These are phyloP conservation scores for Alopecurus myosuroides DNA, from an alignment of 176 grass and related monocot genomes.

Conservation along the genomic window DNA sequence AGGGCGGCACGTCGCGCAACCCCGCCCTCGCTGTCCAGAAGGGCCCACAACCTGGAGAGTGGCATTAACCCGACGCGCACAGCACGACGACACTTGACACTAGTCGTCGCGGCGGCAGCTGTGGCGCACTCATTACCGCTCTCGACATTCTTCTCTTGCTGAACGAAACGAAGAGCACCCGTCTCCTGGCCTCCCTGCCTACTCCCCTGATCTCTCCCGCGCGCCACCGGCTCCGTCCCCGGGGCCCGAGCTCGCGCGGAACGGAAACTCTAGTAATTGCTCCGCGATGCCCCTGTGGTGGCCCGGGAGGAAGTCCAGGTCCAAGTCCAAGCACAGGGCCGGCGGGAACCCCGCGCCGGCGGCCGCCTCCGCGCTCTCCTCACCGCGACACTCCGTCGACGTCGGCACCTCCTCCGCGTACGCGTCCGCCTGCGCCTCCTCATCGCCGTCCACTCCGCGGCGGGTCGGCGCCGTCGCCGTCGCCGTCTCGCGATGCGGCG, in stretches of 20 bases:
- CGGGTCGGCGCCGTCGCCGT: background rate
- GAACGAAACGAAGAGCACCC: background rate
- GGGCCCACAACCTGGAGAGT: background rate
- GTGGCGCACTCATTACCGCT: background rate
- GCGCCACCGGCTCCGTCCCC: background rate
- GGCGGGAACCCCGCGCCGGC: background rate
- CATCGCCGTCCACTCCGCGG: conserved; percentile 20
- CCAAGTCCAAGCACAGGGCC: conserved; percentile 21
- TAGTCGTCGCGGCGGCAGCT: background rate
- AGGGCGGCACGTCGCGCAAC: background rate
- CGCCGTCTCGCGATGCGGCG: background rate
- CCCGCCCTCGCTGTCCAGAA: background rate
- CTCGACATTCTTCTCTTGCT: background rate
- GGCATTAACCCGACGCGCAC: conserved; percentile 18
- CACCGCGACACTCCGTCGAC: conserved; percentile 9
- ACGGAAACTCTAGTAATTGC: too few relatives aligned
- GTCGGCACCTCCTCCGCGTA: conserved; percentile 14
- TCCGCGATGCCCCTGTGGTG: conserved; percentile 37
- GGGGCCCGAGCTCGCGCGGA: background rate
- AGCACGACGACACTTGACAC: background rate
- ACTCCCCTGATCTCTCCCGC: background rate
- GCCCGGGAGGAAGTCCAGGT: conserved; percentile 13
- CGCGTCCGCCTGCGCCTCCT: conserved; percentile 21
- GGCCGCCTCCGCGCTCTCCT: conserved; percentile 2
- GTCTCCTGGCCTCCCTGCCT: background rate